Percentiles rank a stretch among this genome's conserved stretches.
Evolutionary conservation across 768 basidiomycete genomes (phyloP).

Genomic region (Leccinum variicolor): DNA sequence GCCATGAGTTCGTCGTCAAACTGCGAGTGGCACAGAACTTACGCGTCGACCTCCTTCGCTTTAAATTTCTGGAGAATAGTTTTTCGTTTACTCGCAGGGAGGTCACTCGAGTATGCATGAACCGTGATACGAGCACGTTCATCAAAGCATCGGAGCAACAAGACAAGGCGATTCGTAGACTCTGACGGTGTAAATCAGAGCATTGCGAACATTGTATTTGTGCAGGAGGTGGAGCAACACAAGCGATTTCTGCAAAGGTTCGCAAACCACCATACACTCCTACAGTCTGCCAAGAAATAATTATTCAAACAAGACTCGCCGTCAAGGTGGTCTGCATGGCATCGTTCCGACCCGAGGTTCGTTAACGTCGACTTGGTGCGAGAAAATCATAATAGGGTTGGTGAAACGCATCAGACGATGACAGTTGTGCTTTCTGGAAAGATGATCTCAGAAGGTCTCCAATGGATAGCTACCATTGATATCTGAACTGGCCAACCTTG

Average conservation of each 20-base stretch:
- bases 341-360: constrained; percentile 72
- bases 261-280: constrained; percentile 87
- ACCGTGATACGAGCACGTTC: constrained; percentile 39
- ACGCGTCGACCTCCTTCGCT: constrained; percentile 81
- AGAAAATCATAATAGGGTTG: constrained; percentile 41
- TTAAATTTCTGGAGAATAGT: constrained; percentile 77
- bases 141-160: constrained; percentile 80
- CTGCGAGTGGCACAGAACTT: constrained; percentile 23
- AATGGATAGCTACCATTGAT: constrained; percentile 66
- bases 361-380: constrained; percentile 54
- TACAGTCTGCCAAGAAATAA: neutral
- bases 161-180: constrained; percentile 78
- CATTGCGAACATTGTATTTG: constrained; percentile 54
- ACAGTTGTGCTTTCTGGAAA: neutral
- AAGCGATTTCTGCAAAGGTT: constrained; percentile 79
- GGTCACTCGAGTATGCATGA: constrained; percentile 85
- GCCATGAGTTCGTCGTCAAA: neutral
- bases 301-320: constrained; percentile 40
- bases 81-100: constrained; percentile 69
- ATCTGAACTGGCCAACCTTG: constrained; percentile 93
- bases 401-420: constrained; percentile 5
- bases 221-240: constrained; percentile 86
- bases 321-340: constrained; percentile 76
- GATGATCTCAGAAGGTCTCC: constrained; percentile 24
- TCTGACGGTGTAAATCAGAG: constrained; percentile 97